A percentile compares a stretch with the other conserved stretches of the same genome.
phyloP scores from a whole-genome alignment of 306 rosid genomes.

The Vigna reflexopilosa region DNA sequence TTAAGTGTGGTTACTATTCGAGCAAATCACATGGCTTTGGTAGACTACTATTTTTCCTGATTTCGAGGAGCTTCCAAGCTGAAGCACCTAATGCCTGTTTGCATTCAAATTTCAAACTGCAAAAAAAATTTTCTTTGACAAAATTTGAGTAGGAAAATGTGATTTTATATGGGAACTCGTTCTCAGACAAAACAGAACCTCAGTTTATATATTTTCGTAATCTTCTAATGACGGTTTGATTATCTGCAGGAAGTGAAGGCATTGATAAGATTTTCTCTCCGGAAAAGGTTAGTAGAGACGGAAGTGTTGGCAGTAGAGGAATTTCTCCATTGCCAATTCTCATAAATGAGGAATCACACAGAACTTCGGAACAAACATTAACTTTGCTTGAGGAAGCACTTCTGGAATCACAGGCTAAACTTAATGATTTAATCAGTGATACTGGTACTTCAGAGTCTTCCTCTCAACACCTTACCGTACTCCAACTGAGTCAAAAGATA shows the following conservation, averaged over 20 bases:
- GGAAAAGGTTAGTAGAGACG: conserved; percentile 60
- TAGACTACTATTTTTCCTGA: conserved; percentile 8
- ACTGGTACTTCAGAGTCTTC: conserved; percentile 58
- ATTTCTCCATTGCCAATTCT: conserved; percentile 55
- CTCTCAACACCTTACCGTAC: conserved; percentile 59
- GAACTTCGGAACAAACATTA: conserved; percentile 64
- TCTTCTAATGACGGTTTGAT: conserved; percentile 30
- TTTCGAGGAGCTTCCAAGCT: background rate
- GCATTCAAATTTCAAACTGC: background rate
- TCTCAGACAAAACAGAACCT: background rate
- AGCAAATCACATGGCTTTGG: background rate
- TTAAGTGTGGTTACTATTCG: background rate
- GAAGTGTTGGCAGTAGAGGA: conserved; percentile 59
- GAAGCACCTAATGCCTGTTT: background rate
- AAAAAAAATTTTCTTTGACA: background rate
- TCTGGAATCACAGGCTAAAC: conserved; percentile 65
- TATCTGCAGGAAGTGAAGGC: conserved; percentile 87
- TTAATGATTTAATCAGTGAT: conserved; percentile 56
- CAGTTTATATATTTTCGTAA: background rate
- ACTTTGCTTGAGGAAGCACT: conserved; percentile 73
- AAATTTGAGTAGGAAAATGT: background rate
- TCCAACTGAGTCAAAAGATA: conserved; percentile 71
- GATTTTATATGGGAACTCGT: background rate
- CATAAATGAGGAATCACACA: conserved; percentile 55
- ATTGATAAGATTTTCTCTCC: conserved; percentile 79